Evolutionary conservation across 148 eudicot species (phyloP), one percentile per base, ranked within the genome.

Genomic region (Spergularia marina): DNA sequence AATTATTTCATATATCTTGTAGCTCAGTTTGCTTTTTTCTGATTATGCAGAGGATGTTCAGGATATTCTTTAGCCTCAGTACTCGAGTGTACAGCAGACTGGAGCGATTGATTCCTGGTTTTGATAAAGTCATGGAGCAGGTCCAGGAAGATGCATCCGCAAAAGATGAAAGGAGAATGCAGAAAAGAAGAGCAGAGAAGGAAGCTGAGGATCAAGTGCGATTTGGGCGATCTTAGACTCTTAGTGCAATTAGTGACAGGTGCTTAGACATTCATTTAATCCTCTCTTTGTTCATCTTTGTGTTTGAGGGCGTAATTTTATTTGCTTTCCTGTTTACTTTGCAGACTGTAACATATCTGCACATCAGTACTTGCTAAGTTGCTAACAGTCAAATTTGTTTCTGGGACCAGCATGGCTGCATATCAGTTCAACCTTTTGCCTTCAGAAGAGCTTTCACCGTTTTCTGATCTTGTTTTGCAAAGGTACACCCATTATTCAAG

Each of bases 91-190:
- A 79, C 82, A 74, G 30, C 7, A 73, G 79, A 68, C 56, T 86
- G 70, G 81, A 78, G 54, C 44, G 62, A 55, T 59, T 55, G 12
- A 75, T 90, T 25, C 96, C 96, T 3, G 92, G 92, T 44, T 88
- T 88, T 65, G 60, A 47, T 57, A 60, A 55, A 65, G 76, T 85
- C 10, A 60, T 85, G 82, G 74, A 83, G 72, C 84, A 77, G 67
- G 83, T 83, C 9, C 69, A 84, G 20, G 85, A 64, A 20, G 84
- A 86, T 13, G 67, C 83, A 23, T 58, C 57, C 16, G 77, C 53
- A 63, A 84, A 82, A 76, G 55, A 67, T 12, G 70, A 64, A 70
- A 84, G 44, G 52, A 75, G 84, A 72, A 52, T 14, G 53, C 68
- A 51, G 63, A 81, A 53, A 70, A 78, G 82, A 72, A 71, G 71